Base-by-base conservation (phyloP, 305 asterid genomes). In the Plantago coronopus region DNA sequence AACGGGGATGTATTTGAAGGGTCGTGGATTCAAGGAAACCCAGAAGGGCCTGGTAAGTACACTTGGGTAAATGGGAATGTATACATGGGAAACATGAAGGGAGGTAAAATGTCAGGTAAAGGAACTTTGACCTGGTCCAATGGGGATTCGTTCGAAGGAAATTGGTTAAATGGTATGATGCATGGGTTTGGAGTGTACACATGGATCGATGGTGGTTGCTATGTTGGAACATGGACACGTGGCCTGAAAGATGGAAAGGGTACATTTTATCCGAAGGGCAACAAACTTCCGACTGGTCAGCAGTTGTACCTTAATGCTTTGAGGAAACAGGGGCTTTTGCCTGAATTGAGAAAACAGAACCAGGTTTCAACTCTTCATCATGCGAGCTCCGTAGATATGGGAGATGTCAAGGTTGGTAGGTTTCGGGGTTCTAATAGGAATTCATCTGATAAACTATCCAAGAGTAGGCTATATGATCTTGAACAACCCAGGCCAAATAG, bases 221-320 rank as follows among this genome's bases (percentile, higher is more conserved):
- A 82, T 59, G 79, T 94, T 3, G 99, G 97, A 48, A 94, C 86
- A 17, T 94, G 96, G 96, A 94, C 99, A 8, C 76, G 77, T 9
- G 96, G 99, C 61, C 74, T 90, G 56, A 94, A 94, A 76, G 99
- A 94, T 55, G 99, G 99, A 25, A 89, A 85, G 68, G 99, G 99
- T 34, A 71, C 95, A 1, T 90, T 94, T 67, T 94, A 94, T 70
- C 97, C 97, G 4, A 83, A 68, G 65, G 99, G 97, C 17, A 81
- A 76, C 56, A 79, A 59, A 72, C 78, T 85, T 73, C 85, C 93
- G 15, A 68, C 85, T 31, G 73, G 82, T 49, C 91, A 87, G 70
- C 88, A 85, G 61, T 54, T 76, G 72, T 85, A 89, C 74, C 94
- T 93, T 47, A 74, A 81, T 67, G 94, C 97, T 50, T 69, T 93